Conservation (phyloP, 2,329 filamentous ascomycete genomes). For the Fusarium foetens region DNA sequence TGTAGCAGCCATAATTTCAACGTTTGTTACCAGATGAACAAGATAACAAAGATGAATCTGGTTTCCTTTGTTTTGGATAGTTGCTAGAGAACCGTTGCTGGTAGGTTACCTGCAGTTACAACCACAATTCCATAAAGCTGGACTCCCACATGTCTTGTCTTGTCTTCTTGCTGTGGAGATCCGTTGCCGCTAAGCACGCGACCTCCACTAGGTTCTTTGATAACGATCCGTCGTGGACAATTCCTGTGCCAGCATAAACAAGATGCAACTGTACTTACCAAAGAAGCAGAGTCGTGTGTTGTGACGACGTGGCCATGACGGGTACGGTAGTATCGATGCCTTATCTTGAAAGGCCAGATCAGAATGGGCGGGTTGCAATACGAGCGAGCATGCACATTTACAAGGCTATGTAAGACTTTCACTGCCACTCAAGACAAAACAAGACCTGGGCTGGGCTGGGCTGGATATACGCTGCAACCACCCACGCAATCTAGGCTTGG, state of each 20-base stretch:
- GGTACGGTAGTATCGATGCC: neutral
- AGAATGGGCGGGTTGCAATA: neutral
- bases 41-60: neutral
- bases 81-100: constrained; percentile 19
- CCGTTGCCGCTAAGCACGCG: constrained; percentile 39
- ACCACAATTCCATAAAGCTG: constrained; percentile 25
- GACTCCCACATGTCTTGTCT: constrained; percentile 8
- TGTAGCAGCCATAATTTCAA: neutral
- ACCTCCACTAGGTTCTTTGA: constrained; percentile 36
- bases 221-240: constrained; percentile 21
- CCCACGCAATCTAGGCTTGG: neutral
- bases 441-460: neutral
- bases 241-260: neutral
- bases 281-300: neutral
- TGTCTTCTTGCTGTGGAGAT: constrained; percentile 9
- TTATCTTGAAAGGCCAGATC: neutral
- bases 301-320: neutral
- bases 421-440: constrained; percentile 26
- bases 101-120: constrained; percentile 18
- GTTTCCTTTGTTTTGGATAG: constrained; percentile 8
- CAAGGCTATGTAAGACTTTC: constrained; percentile 8
- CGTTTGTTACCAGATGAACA: neutral
- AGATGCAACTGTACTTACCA: neutral
- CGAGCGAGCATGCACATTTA: neutral
- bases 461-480: neutral